phyloP scores from a whole-genome alignment of 768 basidiomycete species.

The Tylopilus sp. region DNA sequence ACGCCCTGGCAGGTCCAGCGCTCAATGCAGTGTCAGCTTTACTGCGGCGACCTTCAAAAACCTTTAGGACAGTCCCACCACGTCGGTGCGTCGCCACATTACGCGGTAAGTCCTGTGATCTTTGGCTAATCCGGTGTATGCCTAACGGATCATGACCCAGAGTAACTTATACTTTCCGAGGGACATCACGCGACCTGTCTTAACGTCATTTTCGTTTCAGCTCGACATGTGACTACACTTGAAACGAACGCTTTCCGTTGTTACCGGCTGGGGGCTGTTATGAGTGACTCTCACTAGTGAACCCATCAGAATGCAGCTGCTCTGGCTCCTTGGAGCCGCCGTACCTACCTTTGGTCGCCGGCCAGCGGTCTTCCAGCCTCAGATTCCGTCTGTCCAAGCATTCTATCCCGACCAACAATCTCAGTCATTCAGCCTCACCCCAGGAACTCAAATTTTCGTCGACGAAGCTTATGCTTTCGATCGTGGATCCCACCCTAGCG shows the following conservation, averaged over 20 bases:
- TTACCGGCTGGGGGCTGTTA: not conserved
- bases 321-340: not conserved
- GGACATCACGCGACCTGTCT: not conserved
- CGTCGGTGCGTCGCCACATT: too few species aligned
- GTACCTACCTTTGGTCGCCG: not conserved
- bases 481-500: constrained; percentile 9
- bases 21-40: too few species aligned
- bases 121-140: too few species aligned
- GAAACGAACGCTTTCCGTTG: not conserved
- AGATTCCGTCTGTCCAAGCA: constrained; percentile 37
- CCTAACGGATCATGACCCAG: too few species aligned
- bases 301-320: constrained; percentile 2
- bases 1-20: too few species aligned
- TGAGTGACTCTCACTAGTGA: not conserved
- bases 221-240: not conserved
- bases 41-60: too few species aligned
- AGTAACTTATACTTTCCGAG: too few species aligned
- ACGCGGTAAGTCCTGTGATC: too few species aligned
- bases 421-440: constrained; percentile 15
- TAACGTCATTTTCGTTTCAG: not conserved
- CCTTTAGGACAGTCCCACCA: too few species aligned
- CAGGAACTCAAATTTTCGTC: constrained; percentile 35
- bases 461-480: constrained; percentile 25
- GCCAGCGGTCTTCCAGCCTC: constrained; percentile 20
- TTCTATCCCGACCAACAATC: constrained; percentile 16